phyloP scores from a whole-genome alignment of 371 early-diverging fungal species.

The Chytridium lagenaria region DNA sequence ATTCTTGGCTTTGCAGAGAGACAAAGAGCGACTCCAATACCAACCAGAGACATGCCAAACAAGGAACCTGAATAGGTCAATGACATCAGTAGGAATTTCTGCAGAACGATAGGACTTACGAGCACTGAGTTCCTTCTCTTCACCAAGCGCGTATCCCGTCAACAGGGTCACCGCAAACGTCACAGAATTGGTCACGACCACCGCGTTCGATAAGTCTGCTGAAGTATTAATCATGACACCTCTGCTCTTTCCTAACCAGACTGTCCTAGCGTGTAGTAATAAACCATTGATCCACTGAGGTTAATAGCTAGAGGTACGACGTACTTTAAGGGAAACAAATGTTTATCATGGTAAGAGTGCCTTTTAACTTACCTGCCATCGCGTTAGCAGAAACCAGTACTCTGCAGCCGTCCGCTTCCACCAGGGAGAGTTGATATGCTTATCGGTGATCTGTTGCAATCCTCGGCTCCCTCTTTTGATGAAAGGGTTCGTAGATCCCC shows the following conservation, averaged over 20 bases:
- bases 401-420: conserved; percentile 70
- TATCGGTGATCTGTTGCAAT: conserved; percentile 70
- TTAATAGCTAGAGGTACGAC: conserved; percentile 86
- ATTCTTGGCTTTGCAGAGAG: too few species aligned
- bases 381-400: conserved; percentile 77
- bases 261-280: conserved; percentile 88
- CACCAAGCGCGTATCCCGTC: conserved; percentile 81
- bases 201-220: conserved; percentile 88
- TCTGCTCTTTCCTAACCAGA: too few species aligned
- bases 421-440: conserved; percentile 49
- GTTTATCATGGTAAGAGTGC: too few species aligned
- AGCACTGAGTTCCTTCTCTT: conserved; percentile 60
- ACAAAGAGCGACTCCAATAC: too few species aligned
- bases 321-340: too few species aligned
- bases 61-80: too few species aligned
- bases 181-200: conserved; percentile 90
- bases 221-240: neutral
- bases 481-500: conserved; percentile 96
- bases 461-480: conserved; percentile 86
- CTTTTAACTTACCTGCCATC: conserved; percentile 78
- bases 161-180: conserved; percentile 85
- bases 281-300: conserved; percentile 87
- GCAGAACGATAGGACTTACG: conserved; percentile 11
- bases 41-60: too few species aligned
- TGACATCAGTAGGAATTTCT: too few species aligned